Evolutionary conservation across 2,329 filamentous ascomycete species (phyloP).

Genomic region (Daldinia sp.): DNA sequence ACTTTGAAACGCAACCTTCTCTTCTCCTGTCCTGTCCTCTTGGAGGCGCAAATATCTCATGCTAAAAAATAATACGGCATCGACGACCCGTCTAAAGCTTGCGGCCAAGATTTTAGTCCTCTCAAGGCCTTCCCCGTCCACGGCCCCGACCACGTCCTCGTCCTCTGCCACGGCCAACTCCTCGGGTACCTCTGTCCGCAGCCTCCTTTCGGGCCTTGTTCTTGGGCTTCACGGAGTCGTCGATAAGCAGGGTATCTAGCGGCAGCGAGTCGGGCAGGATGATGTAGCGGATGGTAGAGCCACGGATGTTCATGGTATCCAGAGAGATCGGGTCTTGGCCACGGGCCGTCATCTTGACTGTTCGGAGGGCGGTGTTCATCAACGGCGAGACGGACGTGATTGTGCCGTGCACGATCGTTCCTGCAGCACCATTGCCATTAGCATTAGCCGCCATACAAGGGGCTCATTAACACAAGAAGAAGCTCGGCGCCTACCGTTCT

Average conservation of each 20-base stretch:
- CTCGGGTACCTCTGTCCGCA: constrained; percentile 63
- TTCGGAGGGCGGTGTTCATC: constrained; percentile 97
- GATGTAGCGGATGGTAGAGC: constrained; percentile 94
- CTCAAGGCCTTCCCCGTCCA: constrained; percentile 56
- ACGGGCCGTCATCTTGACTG: constrained; percentile 94
- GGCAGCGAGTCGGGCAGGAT: constrained; percentile 96
- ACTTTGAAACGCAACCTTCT: background rate
- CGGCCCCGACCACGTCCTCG: constrained; percentile 59
- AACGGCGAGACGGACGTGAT: constrained; percentile 96
- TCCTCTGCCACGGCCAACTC: constrained; percentile 61
- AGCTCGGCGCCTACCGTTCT: constrained; percentile 77
- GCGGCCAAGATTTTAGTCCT: background rate
- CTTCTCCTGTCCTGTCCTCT: background rate
- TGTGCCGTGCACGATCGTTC: constrained; percentile 95
- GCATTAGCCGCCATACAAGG: background rate
- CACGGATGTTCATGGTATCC: constrained; percentile 96
- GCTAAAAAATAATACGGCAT: constrained; percentile 2
- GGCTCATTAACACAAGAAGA: background rate
- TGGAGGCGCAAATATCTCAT: constrained; percentile 5
- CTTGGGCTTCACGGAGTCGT: constrained; percentile 98
- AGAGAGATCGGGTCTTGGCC: constrained; percentile 87
- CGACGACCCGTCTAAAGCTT: background rate
- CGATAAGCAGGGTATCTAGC: constrained; percentile 92
- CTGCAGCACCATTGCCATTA: constrained; percentile 55
- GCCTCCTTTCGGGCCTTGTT: constrained; percentile 98